Evolutionary conservation across 1,139 yeast genomes (phyloP), one percentile per base, ranked within the genome.

Genomic region (Pichia sp.): DNA sequence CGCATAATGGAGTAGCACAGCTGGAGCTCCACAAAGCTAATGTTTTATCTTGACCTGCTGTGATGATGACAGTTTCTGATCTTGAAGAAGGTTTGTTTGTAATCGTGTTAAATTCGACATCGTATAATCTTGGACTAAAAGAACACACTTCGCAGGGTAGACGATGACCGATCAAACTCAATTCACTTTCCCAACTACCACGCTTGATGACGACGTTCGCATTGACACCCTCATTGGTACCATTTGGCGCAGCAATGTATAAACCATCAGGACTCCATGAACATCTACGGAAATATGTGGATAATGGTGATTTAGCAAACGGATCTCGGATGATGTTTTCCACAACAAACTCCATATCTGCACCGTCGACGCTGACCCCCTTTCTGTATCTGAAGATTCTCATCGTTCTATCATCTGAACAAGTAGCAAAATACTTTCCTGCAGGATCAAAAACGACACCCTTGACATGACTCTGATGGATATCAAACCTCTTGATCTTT

Each of bases 181-280:
- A 76, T 53, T 88, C 95, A 11, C 90, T 76, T 41, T 85, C 91
- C 99, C 99, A 94, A 45, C 77, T 84, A 24, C 98, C 99, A 67
- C 99, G 75, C 56, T 86, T 85, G 27, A 93, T 82, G 32, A 93
- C 80, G 0, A 91, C 93, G 6, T 90, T 93, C 0, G 96, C 83
- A 1, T 96, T 81, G 0, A 93, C 94, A 0, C 97, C 97, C 0
- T 98, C 98, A 65, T 94, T 93, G 10, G 96, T 89, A 2, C 99
- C 97, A 66, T 93, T 94, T 0, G 99, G 96, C 0, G 88, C 96
- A 0, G 97, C 98, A 44, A 93, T 86, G 60, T 87, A 93, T 63
- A 88, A 94, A 1, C 99, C 99, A 67, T 93, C 98, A 0, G 99
- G 99, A 0, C 97, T 88, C 99, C 99, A 93, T 22, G 96, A 86